Percentiles rank a stretch among this genome's conserved stretches.
Conservation (phyloP, 116 monocot genomes). For the Zostera marina region DNA sequence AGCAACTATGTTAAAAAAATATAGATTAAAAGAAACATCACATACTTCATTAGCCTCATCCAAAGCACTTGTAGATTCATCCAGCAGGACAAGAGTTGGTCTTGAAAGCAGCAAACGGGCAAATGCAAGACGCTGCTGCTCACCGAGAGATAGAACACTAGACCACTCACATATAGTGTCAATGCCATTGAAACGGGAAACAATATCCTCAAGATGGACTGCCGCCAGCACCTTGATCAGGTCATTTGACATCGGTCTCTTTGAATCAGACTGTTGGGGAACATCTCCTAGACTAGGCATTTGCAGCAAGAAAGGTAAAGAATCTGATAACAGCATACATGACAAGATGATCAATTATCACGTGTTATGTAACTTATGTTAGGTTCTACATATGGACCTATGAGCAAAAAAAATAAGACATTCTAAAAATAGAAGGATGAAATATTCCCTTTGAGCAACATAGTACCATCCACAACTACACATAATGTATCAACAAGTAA, state of each 20-base stretch:
- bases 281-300: conserved; percentile 11
- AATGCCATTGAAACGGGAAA: conserved; percentile 73
- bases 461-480: too few relatives aligned
- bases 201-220: conserved; percentile 65
- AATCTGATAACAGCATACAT: conserved; percentile 14
- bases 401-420: neutral
- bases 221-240: conserved; percentile 46
- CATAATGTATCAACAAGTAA: too few relatives aligned
- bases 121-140: conserved; percentile 98
- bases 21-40: neutral
- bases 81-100: conserved; percentile 64
- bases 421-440: too few relatives aligned
- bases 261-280: conserved; percentile 5
- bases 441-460: too few relatives aligned
- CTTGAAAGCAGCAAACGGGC: conserved; percentile 71
- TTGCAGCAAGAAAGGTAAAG: conserved; percentile 34
- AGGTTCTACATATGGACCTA: neutral
- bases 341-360: neutral
- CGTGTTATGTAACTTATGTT: neutral
- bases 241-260: conserved; percentile 53
- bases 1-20: neutral
- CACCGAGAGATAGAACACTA: conserved; percentile 93
- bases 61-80: conserved; percentile 93
- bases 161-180: conserved; percentile 84
- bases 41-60: conserved; percentile 87